phyloP scores from a whole-genome alignment of 148 eudicot genomes.

The Cornus kousa region DNA sequence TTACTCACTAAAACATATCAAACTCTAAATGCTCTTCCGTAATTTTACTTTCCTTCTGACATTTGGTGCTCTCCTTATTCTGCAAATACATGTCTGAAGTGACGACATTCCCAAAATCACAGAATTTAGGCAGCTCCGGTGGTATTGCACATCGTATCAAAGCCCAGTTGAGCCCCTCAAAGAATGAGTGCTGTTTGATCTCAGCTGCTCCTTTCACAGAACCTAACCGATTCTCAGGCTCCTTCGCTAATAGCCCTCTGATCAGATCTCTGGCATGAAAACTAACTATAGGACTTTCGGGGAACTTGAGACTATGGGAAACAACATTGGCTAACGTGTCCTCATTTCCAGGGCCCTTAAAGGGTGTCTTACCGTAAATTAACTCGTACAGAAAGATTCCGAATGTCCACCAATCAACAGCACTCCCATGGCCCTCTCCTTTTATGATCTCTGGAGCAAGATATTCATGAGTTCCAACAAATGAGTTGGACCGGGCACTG shows the following conservation, averaged over 20 bases:
- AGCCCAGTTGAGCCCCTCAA: constrained; percentile 83
- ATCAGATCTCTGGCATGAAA: constrained; percentile 68
- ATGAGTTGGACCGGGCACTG: constrained; percentile 60
- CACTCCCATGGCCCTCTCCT: constrained; percentile 65
- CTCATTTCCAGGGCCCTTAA: constrained; percentile 67
- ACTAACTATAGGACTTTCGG: constrained; percentile 53
- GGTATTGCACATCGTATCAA: constrained; percentile 68
- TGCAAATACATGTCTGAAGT: constrained; percentile 12
- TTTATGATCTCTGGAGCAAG: constrained; percentile 60
- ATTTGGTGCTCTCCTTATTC: constrained; percentile 20
- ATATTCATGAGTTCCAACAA: constrained; percentile 63
- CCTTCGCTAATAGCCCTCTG: constrained; percentile 52
- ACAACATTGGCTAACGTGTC: constrained; percentile 62
- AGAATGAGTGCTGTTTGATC: constrained; percentile 72
- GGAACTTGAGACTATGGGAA: constrained; percentile 57
- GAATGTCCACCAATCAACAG: constrained; percentile 67
- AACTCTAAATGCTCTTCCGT: constrained; percentile 40
- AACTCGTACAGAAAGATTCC: constrained; percentile 78
- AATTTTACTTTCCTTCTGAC: constrained; percentile 14
- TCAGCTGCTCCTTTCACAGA: constrained; percentile 70
- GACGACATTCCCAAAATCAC: constrained; percentile 26
- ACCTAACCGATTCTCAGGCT: constrained; percentile 67
- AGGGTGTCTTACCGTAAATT: constrained; percentile 76
- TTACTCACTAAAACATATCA: constrained; percentile 47
- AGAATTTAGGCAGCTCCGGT: constrained; percentile 57